Conservation (phyloP, 225 moss, liverwort and hornwort genomes). For the Physcomitrium patens region DNA sequence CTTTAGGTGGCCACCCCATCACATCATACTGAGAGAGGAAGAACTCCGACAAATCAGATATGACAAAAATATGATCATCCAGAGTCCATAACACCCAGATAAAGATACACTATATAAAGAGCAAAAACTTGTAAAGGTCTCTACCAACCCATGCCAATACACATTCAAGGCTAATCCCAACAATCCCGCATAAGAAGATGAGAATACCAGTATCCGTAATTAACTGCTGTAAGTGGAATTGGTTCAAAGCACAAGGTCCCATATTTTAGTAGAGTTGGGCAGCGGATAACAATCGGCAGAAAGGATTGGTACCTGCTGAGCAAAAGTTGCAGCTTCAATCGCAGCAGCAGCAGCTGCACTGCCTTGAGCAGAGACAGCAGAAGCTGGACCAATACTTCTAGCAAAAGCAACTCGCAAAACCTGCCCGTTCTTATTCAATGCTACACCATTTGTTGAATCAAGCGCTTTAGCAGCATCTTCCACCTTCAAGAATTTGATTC, state of each 20-base stretch:
- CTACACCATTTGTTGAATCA: slow-evolving; percentile 84
- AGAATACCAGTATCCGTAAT: background rate
- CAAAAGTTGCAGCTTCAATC: slow-evolving; percentile 98
- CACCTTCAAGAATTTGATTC: slow-evolving; percentile 56
- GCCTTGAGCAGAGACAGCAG: slow-evolving; percentile 65
- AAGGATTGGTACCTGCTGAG: slow-evolving; percentile 73
- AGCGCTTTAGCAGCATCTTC: slow-evolving; percentile 95
- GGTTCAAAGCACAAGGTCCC: slow-evolving; percentile 19
- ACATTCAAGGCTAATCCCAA: slow-evolving; percentile 1
- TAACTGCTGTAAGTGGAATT: background rate
- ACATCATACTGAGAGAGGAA: slow-evolving; percentile 83
- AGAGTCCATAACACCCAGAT: background rate
- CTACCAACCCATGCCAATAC: background rate
- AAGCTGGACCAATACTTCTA: slow-evolving; percentile 87
- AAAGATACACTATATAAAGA: background rate
- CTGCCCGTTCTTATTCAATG: slow-evolving; percentile 94
- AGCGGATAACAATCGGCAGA: background rate
- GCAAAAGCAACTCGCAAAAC: slow-evolving; percentile 96
- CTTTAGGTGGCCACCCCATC: slow-evolving; percentile 96
- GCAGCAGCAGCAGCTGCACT: slow-evolving; percentile 96
- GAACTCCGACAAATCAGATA: slow-evolving; percentile 8
- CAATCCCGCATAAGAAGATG: background rate
- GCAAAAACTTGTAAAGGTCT: background rate
- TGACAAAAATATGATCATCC: background rate
- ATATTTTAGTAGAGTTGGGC: background rate